These are phyloP conservation scores for Knoxdaviesia capensis DNA, from an alignment of 2,329 filamentous ascomycete species.

Conservation along the genomic window DNA sequence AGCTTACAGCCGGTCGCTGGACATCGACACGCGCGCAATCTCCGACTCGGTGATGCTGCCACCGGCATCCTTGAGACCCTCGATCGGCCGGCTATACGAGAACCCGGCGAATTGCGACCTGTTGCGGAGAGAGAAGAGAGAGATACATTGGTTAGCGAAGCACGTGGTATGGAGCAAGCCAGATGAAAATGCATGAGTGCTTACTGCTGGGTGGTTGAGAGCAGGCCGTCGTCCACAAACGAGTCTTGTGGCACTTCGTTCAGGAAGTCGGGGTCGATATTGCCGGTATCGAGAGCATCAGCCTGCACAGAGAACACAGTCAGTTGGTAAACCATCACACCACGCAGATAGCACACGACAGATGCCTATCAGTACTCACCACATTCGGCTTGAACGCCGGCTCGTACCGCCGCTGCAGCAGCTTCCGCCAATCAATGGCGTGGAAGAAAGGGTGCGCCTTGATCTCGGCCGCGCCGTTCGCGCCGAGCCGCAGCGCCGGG, in stretches of 20 bases:
- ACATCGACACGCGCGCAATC: slow-evolving; percentile 38
- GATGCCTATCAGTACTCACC: too few relatives aligned
- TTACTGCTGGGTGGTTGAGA: slow-evolving; percentile 91
- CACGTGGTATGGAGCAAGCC: too few relatives aligned
- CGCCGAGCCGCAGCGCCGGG: slow-evolving; percentile 58
- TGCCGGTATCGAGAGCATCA: slow-evolving; percentile 75
- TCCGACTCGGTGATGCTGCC: slow-evolving; percentile 81
- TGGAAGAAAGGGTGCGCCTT: too few relatives aligned
- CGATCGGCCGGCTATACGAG: slow-evolving; percentile 94
- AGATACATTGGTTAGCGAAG: too few relatives aligned
- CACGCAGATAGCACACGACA: too few relatives aligned
- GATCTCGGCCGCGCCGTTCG: slow-evolving; percentile 31
- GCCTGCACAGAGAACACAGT: slow-evolving; percentile 20
- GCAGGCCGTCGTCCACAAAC: slow-evolving; percentile 70
- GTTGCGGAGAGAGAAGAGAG: too few relatives aligned
- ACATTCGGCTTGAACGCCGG: too few relatives aligned
- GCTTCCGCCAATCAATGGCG: too few relatives aligned
- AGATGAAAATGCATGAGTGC: too few relatives aligned
- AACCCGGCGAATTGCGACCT: slow-evolving; percentile 65
- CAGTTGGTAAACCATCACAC: neutral
- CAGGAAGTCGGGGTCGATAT: slow-evolving; percentile 89
- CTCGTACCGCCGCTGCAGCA: too few relatives aligned
- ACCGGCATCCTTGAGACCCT: slow-evolving; percentile 76
- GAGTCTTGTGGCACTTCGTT: slow-evolving; percentile 76
- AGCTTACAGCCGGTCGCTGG: slow-evolving; percentile 7